Conservation (phyloP, 1,284 basidiomycete species). For the Marasmius oreades region DNA sequence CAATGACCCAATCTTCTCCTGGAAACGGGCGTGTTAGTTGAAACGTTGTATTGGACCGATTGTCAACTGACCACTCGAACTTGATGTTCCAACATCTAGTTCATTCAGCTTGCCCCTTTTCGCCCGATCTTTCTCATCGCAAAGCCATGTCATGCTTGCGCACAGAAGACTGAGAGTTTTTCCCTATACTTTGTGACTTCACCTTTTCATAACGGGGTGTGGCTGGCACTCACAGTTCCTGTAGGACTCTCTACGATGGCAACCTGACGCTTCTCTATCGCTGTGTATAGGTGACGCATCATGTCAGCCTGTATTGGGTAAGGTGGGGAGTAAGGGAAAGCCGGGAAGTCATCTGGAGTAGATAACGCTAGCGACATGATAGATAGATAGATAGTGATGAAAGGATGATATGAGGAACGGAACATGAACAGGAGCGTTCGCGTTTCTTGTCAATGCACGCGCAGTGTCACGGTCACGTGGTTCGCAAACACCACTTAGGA, state of each 20-base stretch:
- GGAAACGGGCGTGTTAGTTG: neutral
- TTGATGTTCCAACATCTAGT: conserved; percentile 32
- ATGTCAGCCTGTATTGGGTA: conserved; percentile 88
- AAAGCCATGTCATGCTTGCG: conserved; percentile 77
- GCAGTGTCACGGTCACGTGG: too few relatives aligned
- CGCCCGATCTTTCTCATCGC: conserved; percentile 66
- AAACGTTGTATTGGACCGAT: neutral
- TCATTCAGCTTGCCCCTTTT: conserved; percentile 55
- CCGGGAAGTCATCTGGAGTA: conserved; percentile 64
- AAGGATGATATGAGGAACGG: neutral
- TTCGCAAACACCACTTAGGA: too few relatives aligned
- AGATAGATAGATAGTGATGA: neutral
- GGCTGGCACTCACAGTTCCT: conserved; percentile 57
- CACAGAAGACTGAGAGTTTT: conserved; percentile 86
- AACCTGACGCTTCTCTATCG: conserved; percentile 74
- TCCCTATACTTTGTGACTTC: conserved; percentile 43
- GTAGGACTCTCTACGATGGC: conserved; percentile 87
- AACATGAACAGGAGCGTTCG: neutral
- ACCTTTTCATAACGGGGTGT: neutral
- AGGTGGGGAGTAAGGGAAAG: conserved; percentile 80
- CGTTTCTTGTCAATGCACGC: too few relatives aligned
- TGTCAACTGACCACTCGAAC: conserved; percentile 14
- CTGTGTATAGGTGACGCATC: conserved; percentile 84
- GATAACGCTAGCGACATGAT: conserved; percentile 34
- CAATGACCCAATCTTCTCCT: conserved; percentile 81